Base-by-base conservation (phyloP, 345 rosid species). In the Lepidium didymum region DNA sequence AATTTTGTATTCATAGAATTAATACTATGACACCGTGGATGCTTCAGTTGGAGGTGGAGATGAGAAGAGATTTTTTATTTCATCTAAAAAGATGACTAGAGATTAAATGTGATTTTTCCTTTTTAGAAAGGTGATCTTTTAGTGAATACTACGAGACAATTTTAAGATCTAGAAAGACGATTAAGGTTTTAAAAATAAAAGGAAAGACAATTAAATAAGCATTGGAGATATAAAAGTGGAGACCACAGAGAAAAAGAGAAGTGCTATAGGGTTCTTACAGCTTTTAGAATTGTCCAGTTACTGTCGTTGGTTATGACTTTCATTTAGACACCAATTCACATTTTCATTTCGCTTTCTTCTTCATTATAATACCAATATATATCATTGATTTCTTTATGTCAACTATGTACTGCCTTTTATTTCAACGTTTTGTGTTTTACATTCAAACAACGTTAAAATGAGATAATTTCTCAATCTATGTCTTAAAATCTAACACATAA, bases 231-330 rank as follows among this genome's bases (percentile, higher is more conserved):
- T 36, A 13, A 36, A 37, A 72, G 69, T 56, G 71, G 76, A 27
- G 76, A 57, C 71, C 70, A 72, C 70, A 73, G 8, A 57, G 31
- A 42, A 57, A 72, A 65, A 63, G 76, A 62, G 70, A 46, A 70
- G 42, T 56, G 65, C 37, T 64, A 34, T 56, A 56, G 42, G 21
- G 9, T 29, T 56, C 64, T 72, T 55, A 63, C 64, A 72, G 57
- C 52, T 62, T 62, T 53, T 29, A 54, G 18, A 46, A 43, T 36
- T 72, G 77, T 64, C 18, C 70, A 64, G 70, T 38, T 72, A 56
- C 76, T 72, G 76, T 64, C 65, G 60, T 63, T 72, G 64, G 70
- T 72, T 64, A 45, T 37, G 62, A 62, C 56, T 42, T 70, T 61
- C 16, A 12, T 70, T 63, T 52, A 51, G 53, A 14, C 51, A 40